Base-by-base conservation (phyloP, 139 green algal species). In the Marvania coccoides region DNA sequence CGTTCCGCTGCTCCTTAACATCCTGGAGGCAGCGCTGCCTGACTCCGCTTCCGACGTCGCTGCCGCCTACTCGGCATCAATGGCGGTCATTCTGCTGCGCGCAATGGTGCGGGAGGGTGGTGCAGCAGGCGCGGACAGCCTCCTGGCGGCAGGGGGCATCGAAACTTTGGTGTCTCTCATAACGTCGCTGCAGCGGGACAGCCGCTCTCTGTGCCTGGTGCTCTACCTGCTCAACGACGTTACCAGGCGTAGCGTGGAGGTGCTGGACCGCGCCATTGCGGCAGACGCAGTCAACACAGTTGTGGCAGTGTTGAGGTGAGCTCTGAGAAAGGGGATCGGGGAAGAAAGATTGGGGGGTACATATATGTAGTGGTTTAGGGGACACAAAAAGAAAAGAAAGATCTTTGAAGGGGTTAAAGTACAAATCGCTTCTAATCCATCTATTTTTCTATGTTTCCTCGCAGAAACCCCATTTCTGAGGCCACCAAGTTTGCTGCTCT, bases 161-260 rank as follows among this genome's bases (percentile, higher is more conserved):
- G 13, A 7, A 15, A 8, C 14, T 47, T n/a, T 63, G 14, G 15
- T 63, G 35, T n/a, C 6, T 26, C 9, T 63, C 15, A 15, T 63
- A n/a, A 15, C 55, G 6, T 6, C 15, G 36, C 36, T 63, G 55
- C 55, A 63, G 19, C 19, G 26, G 35, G 55, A 63, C 19, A 51
- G 19, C 58, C 58, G 58, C 30, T 45, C 58, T 15, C 47, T 66
- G 31, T 66, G 58, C 58, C 58, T 66, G 10, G 33, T 15, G 7
- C 47, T 66, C n/a, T 66, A 66, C 58, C 31, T 66, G 58, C 29
- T 66, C 23, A 66, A 47, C 47, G 58, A 66, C 31, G 9, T 66
- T 5, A 66, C 31, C 6, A 9, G 58, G 31, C 58, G 58, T 7
- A 57, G 23, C 24, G 7, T 15, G 28, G 6, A 58, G 8, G 33